Conservation (phyloP, 139 green algal genomes). For the Gonium pectorale region DNA sequence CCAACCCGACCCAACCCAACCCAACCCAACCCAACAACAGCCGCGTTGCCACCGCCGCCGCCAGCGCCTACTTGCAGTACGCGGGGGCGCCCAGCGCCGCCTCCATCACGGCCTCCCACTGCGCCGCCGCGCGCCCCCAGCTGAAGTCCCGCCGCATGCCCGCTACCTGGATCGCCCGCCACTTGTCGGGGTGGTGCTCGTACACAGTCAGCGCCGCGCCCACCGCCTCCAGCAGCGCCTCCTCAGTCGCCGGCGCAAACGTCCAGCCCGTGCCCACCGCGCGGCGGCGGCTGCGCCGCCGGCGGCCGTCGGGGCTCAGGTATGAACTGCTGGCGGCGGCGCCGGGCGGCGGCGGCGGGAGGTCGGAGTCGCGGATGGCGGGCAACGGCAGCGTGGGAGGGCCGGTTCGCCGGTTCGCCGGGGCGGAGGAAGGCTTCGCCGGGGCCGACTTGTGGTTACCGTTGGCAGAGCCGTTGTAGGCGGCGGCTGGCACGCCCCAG, state of each 20-base stretch:
- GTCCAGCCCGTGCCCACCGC: conserved; percentile 78
- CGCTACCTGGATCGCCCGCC: conserved; percentile 62
- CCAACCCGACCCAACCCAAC: too few relatives aligned
- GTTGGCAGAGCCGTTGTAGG: too few relatives aligned
- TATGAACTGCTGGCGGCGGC: too few relatives aligned
- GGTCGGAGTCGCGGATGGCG: too few relatives aligned
- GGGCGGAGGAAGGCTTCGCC: too few relatives aligned
- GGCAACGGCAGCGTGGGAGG: too few relatives aligned
- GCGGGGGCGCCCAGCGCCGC: conserved; percentile 28
- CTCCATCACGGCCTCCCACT: conserved; percentile 83
- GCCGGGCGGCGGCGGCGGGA: too few relatives aligned
- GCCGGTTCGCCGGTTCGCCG: too few relatives aligned
- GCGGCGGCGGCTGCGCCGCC: not conserved
- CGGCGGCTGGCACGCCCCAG: not conserved
- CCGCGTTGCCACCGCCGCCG: too few relatives aligned
- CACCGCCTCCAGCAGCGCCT: conserved; percentile 69
- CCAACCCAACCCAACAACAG: too few relatives aligned
- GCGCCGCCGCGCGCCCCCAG: conserved; percentile 77
- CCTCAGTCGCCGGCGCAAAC: conserved; percentile 65
- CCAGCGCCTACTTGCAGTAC: conserved; percentile 21
- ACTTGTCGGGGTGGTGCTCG: conserved; percentile 63
- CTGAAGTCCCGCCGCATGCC: conserved; percentile 81
- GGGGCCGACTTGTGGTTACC: too few relatives aligned
- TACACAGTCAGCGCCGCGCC: conserved; percentile 69
- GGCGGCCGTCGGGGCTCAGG: not conserved